Base-by-base conservation (phyloP, 1,139 yeast genomes). In the Oligophagozyma castellii region DNA sequence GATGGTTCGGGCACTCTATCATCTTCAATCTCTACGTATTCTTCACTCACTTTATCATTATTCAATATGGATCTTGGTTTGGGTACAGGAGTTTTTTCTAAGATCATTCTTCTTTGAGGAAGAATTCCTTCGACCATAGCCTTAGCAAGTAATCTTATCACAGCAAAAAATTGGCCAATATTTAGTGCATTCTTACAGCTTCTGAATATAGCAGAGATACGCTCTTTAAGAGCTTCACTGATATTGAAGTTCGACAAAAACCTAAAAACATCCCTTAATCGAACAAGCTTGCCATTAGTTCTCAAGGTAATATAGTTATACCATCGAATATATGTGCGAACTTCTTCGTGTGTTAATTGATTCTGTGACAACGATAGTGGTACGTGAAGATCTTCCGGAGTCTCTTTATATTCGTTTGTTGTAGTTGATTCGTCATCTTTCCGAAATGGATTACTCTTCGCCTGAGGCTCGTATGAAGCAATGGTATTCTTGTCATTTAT, bases 301-400 rank as follows among this genome's bases (percentile, higher is more conserved):
- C 80, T 62, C 10, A 74, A 65, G 26, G 73, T 61, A 11, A 78
- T 72, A 43, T 73, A 76, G 42, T 73, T 71, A 46, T 77, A 78
- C 92, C 92, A 78, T 42, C 89, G 56, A 49, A 76, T 61, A 50
- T 78, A 78, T 0, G 89, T 76, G 42, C 72, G 71, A 3, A 73
- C 66, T 43, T 78, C 92, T 35, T 70, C 72, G 11, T 61, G 58
- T 0, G 81, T 64, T 24, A 78, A 57, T 29, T 76, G 79, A 29
- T 66, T 69, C 1, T 72, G 66, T 1, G 74, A 63, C 14, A 78
- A 54, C 2, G 83, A 70, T 26, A 77, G 54, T 0, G 86, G 83
- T 3, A 73, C 64, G 15, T 35, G 35, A 14, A 50, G 27, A 26
- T 51, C 56, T 4, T 48, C 53, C 13, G 42, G 33, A 6, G 47